These are phyloP conservation scores for Arthrobotrys megalospora DNA, from an alignment of 2,329 filamentous ascomycete genomes.

Conservation along the genomic window DNA sequence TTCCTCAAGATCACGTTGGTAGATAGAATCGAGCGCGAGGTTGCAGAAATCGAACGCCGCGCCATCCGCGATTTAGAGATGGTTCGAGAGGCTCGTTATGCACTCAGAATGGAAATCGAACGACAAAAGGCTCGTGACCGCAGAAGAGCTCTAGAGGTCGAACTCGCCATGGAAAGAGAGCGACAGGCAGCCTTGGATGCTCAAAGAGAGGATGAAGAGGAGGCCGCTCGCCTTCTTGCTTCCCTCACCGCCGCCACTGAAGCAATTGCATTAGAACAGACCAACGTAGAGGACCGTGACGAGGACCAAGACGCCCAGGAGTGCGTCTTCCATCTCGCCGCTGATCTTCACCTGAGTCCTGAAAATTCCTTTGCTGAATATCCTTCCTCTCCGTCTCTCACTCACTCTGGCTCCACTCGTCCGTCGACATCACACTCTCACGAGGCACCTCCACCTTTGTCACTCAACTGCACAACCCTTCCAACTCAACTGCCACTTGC, in stretches of 20 bases:
- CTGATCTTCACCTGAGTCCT: slow-evolving; percentile 29
- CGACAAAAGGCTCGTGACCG: slow-evolving; percentile 57
- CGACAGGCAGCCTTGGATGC: slow-evolving; percentile 55
- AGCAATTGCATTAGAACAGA: slow-evolving; percentile 30
- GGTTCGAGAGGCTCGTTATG: slow-evolving; percentile 56
- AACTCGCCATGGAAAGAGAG: slow-evolving; percentile 56
- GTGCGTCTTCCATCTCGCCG: slow-evolving; percentile 51
- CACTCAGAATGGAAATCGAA: slow-evolving; percentile 56
- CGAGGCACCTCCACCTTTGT: slow-evolving; percentile 27
- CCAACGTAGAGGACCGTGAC: neutral
- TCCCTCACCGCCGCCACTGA: slow-evolving; percentile 52
- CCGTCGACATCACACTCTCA: slow-evolving; percentile 52
- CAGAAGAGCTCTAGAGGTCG: slow-evolving; percentile 47
- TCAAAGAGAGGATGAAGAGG: slow-evolving; percentile 53
- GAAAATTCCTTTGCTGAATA: slow-evolving; percentile 20
- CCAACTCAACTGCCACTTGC: slow-evolving; percentile 21
- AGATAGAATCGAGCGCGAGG: slow-evolving; percentile 57
- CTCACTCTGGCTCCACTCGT: slow-evolving; percentile 53
- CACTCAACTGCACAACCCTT: slow-evolving; percentile 25
- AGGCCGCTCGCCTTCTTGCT: slow-evolving; percentile 50
- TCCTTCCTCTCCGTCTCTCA: slow-evolving; percentile 52
- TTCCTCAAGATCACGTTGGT: slow-evolving; percentile 55
- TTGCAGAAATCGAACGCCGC: slow-evolving; percentile 57
- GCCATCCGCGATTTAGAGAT: slow-evolving; percentile 59
- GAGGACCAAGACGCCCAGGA: slow-evolving; percentile 39